These are phyloP conservation scores for Oryza coarctata DNA, from an alignment of 176 grass and related monocot species.

Conservation along the genomic window DNA sequence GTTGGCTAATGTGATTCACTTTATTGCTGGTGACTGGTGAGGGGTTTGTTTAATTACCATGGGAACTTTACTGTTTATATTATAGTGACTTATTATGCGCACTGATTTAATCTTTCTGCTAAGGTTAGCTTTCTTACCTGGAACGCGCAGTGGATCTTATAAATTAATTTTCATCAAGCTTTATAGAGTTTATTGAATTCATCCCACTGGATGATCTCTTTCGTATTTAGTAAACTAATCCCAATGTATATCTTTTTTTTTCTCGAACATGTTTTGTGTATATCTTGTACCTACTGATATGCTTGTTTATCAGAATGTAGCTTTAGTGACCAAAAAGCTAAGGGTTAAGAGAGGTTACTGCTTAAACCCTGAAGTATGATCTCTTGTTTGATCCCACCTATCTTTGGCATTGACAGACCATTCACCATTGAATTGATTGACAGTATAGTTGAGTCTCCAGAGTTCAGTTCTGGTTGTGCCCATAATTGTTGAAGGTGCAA, in stretches of 20 bases:
- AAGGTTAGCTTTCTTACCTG: not conserved
- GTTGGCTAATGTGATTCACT: not conserved
- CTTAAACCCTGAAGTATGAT: not conserved
- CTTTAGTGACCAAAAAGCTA: not conserved
- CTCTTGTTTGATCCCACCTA: not conserved
- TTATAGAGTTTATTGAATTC: not conserved
- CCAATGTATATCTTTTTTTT: too few species aligned
- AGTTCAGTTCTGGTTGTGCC: not conserved
- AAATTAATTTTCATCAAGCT: not conserved
- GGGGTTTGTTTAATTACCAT: not conserved
- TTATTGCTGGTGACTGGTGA: not conserved
- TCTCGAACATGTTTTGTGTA: not conserved
- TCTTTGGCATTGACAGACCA: not conserved
- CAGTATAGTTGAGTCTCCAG: constrained; percentile 11
- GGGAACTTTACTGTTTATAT: not conserved
- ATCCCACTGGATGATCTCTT: not conserved
- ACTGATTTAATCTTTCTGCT: constrained; percentile 11
- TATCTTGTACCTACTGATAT: not conserved
- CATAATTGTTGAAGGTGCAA: not conserved
- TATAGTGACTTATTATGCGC: not conserved
- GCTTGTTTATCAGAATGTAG: constrained; percentile 2
- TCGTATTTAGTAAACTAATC: too few species aligned
- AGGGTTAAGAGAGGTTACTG: not conserved
- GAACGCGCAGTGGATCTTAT: not conserved
- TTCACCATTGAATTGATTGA: not conserved